Evolutionary conservation across 441 rosid genomes (phyloP), one percentile per base, ranked within the genome.

Genomic region (Jatropha podagrica): DNA sequence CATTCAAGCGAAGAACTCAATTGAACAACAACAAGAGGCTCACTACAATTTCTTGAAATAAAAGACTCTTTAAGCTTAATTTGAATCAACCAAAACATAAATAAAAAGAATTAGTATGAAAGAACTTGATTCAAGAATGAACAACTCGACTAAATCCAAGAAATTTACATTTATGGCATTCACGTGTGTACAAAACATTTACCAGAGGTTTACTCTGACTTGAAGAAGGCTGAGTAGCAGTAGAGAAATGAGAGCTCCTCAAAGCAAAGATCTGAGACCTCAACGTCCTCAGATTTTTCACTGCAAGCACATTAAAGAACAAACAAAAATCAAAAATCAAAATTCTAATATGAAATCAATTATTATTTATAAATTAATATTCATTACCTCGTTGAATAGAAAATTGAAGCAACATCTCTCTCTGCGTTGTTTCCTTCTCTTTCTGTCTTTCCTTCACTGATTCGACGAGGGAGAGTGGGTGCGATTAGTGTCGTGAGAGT

Each of bases 181-280:
- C 32, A 32, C 32, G 2, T 12, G 14, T 48, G 10, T 12, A 48
- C 52, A 56, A 59, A 26, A 58, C 11, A 59, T 79, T 2, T 81
- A 93, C 98, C 85, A 82, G 83, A 65, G 91, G 85, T 3, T 74
- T 82, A 55, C 61, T 80, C n/a, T 71, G 89, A 56, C 73, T 80
- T 13, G 84, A 76, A 78, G 89, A 86, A n/a, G 81, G 81, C 75
- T 86, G 88, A 64, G 87, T 63, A 2, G 88, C 91, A 15, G 92
- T 87, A 48, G 97, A 85, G 80, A 79, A 83, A 51, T 68, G 84
- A 69, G 68, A 79, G 71, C 42, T 78, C 1, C 85, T 71, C 44
- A 75, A 74, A 71, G 81, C 81, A 51, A 87, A 78, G 70, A 85
- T 66, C 74, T 71, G 86, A 68, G 90, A 83, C 73, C 88, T 85